Conservation (phyloP, 2,329 filamentous ascomycete genomes). For the Fusarium brachygibbosum region DNA sequence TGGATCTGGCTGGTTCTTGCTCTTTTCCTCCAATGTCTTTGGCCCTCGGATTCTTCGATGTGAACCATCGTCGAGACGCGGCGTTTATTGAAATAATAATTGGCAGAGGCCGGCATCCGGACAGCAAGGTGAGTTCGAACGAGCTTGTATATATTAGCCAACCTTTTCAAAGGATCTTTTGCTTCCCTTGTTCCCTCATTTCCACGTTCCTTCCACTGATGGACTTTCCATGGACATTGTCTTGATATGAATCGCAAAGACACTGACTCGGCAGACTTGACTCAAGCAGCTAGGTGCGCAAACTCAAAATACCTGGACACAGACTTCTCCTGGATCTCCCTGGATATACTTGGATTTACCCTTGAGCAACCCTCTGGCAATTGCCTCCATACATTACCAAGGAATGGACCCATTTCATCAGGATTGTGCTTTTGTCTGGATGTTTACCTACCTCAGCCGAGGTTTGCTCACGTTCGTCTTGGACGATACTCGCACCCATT, state of each 20-base stretch:
- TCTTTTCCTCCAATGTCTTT: constrained; percentile 45
- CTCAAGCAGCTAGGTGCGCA: constrained; percentile 46
- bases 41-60: constrained; percentile 47
- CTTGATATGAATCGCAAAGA: constrained; percentile 43
- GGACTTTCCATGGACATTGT: constrained; percentile 44
- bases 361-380: constrained; percentile 30
- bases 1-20: constrained; percentile 50
- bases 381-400: constrained; percentile 16
- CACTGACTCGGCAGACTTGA: constrained; percentile 47
- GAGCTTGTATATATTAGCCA: constrained; percentile 67
- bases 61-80: constrained; percentile 44
- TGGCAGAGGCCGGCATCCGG: constrained; percentile 58
- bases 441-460: constrained; percentile 35
- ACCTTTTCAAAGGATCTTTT: constrained; percentile 56
- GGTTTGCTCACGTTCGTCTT: constrained; percentile 36
- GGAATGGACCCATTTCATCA: constrained; percentile 32
- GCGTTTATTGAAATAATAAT: constrained; percentile 49
- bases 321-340: constrained; percentile 17
- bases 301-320: constrained; percentile 22
- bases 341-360: constrained; percentile 27
- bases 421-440: constrained; percentile 31
- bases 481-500: constrained; percentile 31
- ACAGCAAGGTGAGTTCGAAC: constrained; percentile 66
- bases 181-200: constrained; percentile 21
- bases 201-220: constrained; percentile 29